Conservation (phyloP, 2,329 filamentous ascomycete genomes). For the Ophioceras dolichostomum region DNA sequence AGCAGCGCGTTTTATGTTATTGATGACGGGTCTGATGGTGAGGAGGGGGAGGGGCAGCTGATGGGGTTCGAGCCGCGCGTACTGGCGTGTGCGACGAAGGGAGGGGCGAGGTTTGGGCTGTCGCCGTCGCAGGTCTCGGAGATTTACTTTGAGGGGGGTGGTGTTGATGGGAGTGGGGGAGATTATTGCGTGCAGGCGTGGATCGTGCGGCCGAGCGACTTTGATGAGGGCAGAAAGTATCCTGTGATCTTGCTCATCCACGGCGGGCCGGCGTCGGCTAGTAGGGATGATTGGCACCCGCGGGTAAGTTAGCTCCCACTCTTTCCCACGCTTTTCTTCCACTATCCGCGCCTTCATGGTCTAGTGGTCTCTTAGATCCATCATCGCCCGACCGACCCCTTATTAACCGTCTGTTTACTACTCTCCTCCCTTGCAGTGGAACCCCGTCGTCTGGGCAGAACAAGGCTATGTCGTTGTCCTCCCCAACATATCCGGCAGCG, state of each 20-base stretch:
- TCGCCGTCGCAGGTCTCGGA: slow-evolving; percentile 23
- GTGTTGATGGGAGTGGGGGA: too few species aligned
- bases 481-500: slow-evolving; percentile 46
- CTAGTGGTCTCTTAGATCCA: too few species aligned
- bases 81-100: slow-evolving; percentile 17
- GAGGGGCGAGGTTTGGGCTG: slow-evolving; percentile 19
- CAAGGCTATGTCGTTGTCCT: slow-evolving; percentile 48
- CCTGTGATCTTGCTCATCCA: slow-evolving; percentile 25
- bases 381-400: too few species aligned
- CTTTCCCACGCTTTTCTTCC: too few species aligned
- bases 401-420: too few species aligned
- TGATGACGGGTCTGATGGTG: slow-evolving; percentile 6
- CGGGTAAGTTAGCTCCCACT: neutral
- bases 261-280: slow-evolving; percentile 29
- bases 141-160: slow-evolving; percentile 24
- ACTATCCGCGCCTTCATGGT: too few species aligned
- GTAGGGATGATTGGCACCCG: slow-evolving; percentile 30
- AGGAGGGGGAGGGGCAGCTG: slow-evolving; percentile 1
- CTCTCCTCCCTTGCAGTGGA: slow-evolving; percentile 24
- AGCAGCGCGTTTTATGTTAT: slow-evolving; percentile 23
- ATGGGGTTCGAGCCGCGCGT: slow-evolving; percentile 8
- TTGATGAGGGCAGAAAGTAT: slow-evolving; percentile 21
- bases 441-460: slow-evolving; percentile 43
- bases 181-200: slow-evolving; percentile 24
- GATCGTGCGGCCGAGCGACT: slow-evolving; percentile 23